Conservation (phyloP, 441 rosid species). For the Gossypium schwendimanii region DNA sequence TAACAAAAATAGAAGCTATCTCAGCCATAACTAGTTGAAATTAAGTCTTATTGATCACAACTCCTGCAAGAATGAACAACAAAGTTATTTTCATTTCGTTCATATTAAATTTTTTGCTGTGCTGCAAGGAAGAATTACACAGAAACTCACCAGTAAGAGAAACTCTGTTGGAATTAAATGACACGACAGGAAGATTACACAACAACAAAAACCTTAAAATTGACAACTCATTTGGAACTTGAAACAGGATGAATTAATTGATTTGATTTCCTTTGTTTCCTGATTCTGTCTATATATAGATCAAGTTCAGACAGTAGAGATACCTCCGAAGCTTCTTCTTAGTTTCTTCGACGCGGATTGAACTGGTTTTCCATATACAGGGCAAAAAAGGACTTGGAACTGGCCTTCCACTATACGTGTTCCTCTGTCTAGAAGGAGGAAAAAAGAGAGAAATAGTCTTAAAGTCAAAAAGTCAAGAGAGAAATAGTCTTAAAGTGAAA, state of each 20-base stretch:
- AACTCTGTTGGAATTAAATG: neutral
- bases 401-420: neutral
- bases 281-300: neutral
- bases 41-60: neutral
- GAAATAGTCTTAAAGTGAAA: too few relatives aligned
- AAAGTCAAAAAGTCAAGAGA: neutral
- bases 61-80: neutral
- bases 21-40: slow-evolving; percentile 4
- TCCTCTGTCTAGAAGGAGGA: neutral
- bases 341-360: too few relatives aligned
- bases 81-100: neutral
- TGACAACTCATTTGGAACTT: neutral
- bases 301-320: neutral
- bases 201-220: neutral
- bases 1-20: neutral
- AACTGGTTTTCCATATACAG: neutral
- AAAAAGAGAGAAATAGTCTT: neutral
- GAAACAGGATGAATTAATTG: neutral
- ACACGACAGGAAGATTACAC: neutral
- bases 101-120: neutral
- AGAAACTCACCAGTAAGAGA: neutral
- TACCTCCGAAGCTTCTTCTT: neutral
- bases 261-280: neutral
- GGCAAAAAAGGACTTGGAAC: neutral
- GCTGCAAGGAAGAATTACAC: neutral